Evolutionary conservation across 768 basidiomycete species (phyloP).

Genomic region (Amanita rimosa): DNA sequence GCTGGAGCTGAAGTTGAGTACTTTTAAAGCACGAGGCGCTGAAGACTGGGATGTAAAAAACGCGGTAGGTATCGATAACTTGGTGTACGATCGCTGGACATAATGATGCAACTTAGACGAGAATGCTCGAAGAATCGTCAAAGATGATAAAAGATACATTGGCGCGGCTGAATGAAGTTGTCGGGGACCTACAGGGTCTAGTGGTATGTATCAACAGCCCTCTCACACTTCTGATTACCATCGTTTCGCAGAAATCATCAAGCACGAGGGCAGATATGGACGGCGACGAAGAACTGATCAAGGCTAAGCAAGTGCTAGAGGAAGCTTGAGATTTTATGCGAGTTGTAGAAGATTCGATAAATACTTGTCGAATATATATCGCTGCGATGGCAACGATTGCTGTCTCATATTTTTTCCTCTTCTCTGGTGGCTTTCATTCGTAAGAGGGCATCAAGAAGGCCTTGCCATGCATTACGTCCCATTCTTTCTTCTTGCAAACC

Average conservation of each 20-base stretch:
- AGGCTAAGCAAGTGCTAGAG: conserved; percentile 47
- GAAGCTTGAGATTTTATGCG: conserved; percentile 15
- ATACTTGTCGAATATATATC: neutral
- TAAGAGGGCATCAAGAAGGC: conserved; percentile 55
- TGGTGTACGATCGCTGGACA: neutral
- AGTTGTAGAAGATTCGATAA: neutral
- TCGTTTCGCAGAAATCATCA: conserved; percentile 24
- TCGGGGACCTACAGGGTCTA: conserved; percentile 51
- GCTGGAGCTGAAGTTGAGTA: conserved; percentile 47
- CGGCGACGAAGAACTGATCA: conserved; percentile 32
- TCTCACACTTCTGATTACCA: neutral
- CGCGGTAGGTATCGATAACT: conserved; percentile 39
- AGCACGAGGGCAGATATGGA: conserved; percentile 30
- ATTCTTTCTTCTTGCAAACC: conserved; percentile 72
- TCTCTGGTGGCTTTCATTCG: conserved; percentile 41
- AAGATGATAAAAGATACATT: conserved; percentile 71
- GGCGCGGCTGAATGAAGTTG: conserved; percentile 47
- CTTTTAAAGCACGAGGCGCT: conserved; percentile 44
- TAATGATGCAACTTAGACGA: conserved; percentile 29
- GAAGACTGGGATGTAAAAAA: conserved; percentile 76
- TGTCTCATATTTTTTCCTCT: conserved; percentile 14
- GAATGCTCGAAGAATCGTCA: conserved; percentile 63
- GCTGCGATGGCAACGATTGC: neutral
- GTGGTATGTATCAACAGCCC: conserved; percentile 39
- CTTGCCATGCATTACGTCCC: conserved; percentile 70